Conservation (phyloP, 192 early-diverging fungal genomes). For the Powellomyces hirtus region DNA sequence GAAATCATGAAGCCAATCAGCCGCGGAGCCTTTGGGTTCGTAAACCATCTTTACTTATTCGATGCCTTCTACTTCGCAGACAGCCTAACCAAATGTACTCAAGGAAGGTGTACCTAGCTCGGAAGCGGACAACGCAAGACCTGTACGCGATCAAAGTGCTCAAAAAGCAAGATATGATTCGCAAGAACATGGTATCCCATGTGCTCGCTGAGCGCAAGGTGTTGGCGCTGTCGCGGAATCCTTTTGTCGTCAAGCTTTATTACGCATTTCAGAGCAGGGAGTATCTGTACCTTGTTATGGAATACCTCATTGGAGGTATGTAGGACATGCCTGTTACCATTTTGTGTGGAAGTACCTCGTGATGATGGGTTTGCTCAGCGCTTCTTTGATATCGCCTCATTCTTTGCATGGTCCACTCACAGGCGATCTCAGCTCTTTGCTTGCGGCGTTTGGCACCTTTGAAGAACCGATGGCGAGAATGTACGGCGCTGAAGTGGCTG, state of each 20-base stretch:
- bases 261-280: conserved; percentile 89
- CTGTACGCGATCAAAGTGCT: conserved; percentile 90
- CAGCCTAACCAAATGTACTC: conserved; percentile 9
- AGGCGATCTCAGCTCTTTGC: conserved; percentile 72
- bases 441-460: conserved; percentile 75
- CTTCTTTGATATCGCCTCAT: too few relatives aligned
- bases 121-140: conserved; percentile 83
- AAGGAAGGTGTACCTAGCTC: conserved; percentile 81
- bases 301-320: conserved; percentile 81
- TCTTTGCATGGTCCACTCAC: too few relatives aligned
- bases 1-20: conserved; percentile 93
- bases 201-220: conserved; percentile 85
- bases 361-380: too few relatives aligned
- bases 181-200: conserved; percentile 95
- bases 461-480: conserved; percentile 78
- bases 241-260: conserved; percentile 89
- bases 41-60: not conserved
- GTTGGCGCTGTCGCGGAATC: conserved; percentile 71
- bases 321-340: too few relatives aligned
- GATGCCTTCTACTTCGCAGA: not conserved
- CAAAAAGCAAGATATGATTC: conserved; percentile 90
- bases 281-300: conserved; percentile 88
- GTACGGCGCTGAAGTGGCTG: conserved; percentile 86
- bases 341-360: too few relatives aligned
- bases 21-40: conserved; percentile 86